These are phyloP conservation scores for Spathaspora hagerdaliae DNA, from an alignment of 805 yeast species.

Conservation along the genomic window DNA sequence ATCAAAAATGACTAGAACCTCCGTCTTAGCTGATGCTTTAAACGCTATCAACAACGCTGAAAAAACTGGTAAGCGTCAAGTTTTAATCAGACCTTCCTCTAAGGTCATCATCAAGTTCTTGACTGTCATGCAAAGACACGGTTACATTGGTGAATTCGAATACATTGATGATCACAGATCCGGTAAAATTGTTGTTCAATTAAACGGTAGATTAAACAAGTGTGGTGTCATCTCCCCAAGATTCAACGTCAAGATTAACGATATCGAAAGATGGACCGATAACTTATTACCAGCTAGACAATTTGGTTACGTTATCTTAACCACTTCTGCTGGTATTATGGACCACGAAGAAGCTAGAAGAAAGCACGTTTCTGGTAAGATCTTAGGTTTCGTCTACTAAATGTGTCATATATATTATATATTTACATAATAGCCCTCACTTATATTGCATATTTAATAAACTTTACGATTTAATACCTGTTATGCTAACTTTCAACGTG, in stretches of 20 bases:
- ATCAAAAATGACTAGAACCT: constrained; percentile 86
- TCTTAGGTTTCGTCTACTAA: constrained; percentile 96
- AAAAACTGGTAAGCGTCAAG: constrained; percentile 99
- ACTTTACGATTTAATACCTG: background rate
- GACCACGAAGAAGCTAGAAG: constrained; percentile 99
- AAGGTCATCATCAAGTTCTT: constrained; percentile 97
- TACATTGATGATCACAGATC: constrained; percentile 99
- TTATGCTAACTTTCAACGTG: too few species aligned
- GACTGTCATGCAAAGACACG: constrained; percentile 96
- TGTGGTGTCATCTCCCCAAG: constrained; percentile 99
- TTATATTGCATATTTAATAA: constrained; percentile 3
- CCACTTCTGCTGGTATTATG: constrained; percentile 99
- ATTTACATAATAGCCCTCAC: background rate
- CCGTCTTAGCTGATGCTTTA: constrained; percentile 97
- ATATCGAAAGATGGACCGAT: constrained; percentile 97
- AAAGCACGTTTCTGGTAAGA: constrained; percentile 99
- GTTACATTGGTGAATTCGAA: constrained; percentile 98
- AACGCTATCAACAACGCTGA: constrained; percentile 98
- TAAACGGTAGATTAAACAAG: constrained; percentile 98
- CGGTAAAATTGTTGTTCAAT: constrained; percentile 93
- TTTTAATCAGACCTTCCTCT: constrained; percentile 95
- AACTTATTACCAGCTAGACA: constrained; percentile 99
- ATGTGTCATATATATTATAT: constrained; percentile 1
- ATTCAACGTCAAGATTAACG: constrained; percentile 93
- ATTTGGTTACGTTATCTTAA: constrained; percentile 95